These are phyloP conservation scores for Talaromyces sp. DNA, from an alignment of 2,329 filamentous ascomycete genomes.

Conservation along the genomic window DNA sequence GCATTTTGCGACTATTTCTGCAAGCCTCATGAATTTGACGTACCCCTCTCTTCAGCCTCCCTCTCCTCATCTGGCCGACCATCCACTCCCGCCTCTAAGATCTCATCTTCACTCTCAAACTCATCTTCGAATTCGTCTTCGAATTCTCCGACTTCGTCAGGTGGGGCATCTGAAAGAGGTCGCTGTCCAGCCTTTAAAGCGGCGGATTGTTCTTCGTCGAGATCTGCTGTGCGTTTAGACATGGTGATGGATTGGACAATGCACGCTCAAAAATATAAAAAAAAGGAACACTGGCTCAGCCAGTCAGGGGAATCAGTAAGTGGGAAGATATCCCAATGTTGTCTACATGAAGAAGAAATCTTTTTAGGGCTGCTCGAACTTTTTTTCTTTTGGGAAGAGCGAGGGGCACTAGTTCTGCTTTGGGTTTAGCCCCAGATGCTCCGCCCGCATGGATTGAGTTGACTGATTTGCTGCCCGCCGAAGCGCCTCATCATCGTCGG, in stretches of 20 bases:
- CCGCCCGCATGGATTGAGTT: slow-evolving; percentile 17
- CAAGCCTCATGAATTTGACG: slow-evolving; percentile 24
- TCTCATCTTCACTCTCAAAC: slow-evolving; percentile 90
- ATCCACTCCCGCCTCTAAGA: slow-evolving; percentile 91
- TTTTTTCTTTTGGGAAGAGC: slow-evolving; percentile 21
- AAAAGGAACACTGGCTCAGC: slow-evolving; percentile 20
- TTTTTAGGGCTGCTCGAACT: slow-evolving; percentile 21
- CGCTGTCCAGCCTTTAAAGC: slow-evolving; percentile 63
- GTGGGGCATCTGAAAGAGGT: slow-evolving; percentile 51
- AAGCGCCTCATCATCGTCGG: slow-evolving; percentile 15
- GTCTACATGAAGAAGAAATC: slow-evolving; percentile 15
- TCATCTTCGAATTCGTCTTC: slow-evolving; percentile 90
- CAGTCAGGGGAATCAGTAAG: neutral
- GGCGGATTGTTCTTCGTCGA: slow-evolving; percentile 49
- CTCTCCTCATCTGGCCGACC: slow-evolving; percentile 88
- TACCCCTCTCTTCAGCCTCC: slow-evolving; percentile 78
- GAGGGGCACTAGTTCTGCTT: slow-evolving; percentile 15
- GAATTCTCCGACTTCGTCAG: slow-evolving; percentile 61
- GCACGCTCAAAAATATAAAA: slow-evolving; percentile 1
- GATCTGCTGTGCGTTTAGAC: slow-evolving; percentile 61
- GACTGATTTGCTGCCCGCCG: slow-evolving; percentile 16
- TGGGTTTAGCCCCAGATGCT: slow-evolving; percentile 15
- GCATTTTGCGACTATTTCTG: neutral
- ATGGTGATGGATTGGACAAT: slow-evolving; percentile 40
- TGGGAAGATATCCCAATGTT: neutral